These are phyloP conservation scores for Geosmithia flava DNA, from an alignment of 2,329 filamentous ascomycete genomes.

Conservation along the genomic window DNA sequence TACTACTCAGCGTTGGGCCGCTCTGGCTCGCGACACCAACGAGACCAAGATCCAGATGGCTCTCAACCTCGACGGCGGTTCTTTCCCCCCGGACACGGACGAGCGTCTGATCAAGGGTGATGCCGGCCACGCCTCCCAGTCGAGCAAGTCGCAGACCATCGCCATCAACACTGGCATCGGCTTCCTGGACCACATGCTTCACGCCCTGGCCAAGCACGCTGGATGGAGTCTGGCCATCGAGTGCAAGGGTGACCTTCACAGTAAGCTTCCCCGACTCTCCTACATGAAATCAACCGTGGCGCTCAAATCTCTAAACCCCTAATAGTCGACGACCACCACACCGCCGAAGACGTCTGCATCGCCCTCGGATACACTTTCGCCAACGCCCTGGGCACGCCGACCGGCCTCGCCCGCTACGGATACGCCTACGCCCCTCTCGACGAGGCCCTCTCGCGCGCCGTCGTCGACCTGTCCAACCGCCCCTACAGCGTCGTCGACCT, in stretches of 20 bases:
- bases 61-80: constrained; percentile 85
- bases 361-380: constrained; percentile 81
- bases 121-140: constrained; percentile 69
- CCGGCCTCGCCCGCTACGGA: constrained; percentile 82
- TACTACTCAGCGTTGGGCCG: constrained; percentile 49
- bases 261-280: constrained; percentile 35
- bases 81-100: constrained; percentile 54
- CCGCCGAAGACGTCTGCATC: constrained; percentile 88
- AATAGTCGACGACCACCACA: constrained; percentile 95
- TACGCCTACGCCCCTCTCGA: constrained; percentile 88
- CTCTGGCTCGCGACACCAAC: constrained; percentile 83
- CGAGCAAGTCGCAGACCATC: constrained; percentile 75
- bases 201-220: constrained; percentile 89
- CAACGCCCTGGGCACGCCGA: constrained; percentile 60
- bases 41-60: constrained; percentile 95
- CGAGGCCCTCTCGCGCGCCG: constrained; percentile 85
- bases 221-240: constrained; percentile 82
- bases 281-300: too few species aligned
- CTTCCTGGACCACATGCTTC: constrained; percentile 97
- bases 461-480: constrained; percentile 89
- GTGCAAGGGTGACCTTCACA: constrained; percentile 84
- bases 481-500: constrained; percentile 77
- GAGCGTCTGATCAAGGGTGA: constrained; percentile 37
- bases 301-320: neutral
- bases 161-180: constrained; percentile 87